Percentiles rank a stretch among this genome's conserved stretches.
Evolutionary conservation across 1,139 yeast genomes (phyloP).

Genomic region (Debaryomyces nepalensis): DNA sequence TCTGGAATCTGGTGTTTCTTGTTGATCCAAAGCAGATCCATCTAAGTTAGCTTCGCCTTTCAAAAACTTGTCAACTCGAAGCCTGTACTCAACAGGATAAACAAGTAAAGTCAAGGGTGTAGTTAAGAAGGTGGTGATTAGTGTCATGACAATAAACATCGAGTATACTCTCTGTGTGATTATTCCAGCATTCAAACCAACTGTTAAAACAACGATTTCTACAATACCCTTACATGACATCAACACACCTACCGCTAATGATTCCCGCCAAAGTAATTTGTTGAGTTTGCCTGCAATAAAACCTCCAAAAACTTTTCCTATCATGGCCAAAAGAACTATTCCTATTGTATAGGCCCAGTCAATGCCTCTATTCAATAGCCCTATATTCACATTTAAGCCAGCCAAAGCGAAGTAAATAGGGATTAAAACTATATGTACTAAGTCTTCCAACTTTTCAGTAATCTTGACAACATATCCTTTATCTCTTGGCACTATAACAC

Average conservation of each 20-base stretch:
- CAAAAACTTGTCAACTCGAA: slow-evolving; percentile 46
- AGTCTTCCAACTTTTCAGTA: slow-evolving; percentile 76
- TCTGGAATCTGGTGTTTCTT: not conserved
- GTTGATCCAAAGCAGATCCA: slow-evolving; percentile 26
- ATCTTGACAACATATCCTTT: slow-evolving; percentile 69
- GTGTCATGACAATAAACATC: slow-evolving; percentile 83
- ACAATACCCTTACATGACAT: slow-evolving; percentile 91
- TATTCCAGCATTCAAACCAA: slow-evolving; percentile 73
- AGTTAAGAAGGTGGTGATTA: slow-evolving; percentile 72
- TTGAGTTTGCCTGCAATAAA: slow-evolving; percentile 61
- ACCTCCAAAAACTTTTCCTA: slow-evolving; percentile 71
- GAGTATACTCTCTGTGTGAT: slow-evolving; percentile 67
- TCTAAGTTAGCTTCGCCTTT: slow-evolving; percentile 49
- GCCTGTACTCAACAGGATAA: slow-evolving; percentile 67
- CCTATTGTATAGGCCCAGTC: slow-evolving; percentile 82
- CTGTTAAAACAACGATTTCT: slow-evolving; percentile 75
- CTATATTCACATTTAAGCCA: slow-evolving; percentile 71
- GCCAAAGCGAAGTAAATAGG: slow-evolving; percentile 82
- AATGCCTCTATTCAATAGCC: slow-evolving; percentile 60
- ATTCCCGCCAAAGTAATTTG: slow-evolving; percentile 72
- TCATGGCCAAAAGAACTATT: slow-evolving; percentile 64
- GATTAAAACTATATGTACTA: slow-evolving; percentile 68
- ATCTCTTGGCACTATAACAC: slow-evolving; percentile 77
- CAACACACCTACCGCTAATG: slow-evolving; percentile 74
- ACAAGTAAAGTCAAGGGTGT: slow-evolving; percentile 67